A percentile compares a stretch with the other conserved stretches of the same genome.
Evolutionary conservation across 148 eudicot genomes (phyloP).

Genomic region (Silene latifolia): DNA sequence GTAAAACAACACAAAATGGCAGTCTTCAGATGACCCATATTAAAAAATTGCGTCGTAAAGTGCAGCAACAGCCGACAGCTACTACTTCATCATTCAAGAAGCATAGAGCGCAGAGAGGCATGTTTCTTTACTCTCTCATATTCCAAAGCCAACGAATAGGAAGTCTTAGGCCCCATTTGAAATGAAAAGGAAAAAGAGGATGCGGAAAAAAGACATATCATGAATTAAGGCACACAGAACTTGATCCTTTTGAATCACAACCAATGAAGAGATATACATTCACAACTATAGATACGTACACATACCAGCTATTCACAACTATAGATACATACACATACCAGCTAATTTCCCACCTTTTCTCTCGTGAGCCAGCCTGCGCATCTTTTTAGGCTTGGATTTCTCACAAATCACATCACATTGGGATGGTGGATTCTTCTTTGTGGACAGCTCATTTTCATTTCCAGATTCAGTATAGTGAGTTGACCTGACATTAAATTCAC

Average conservation of each 20-base stretch:
- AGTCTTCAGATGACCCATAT: not conserved
- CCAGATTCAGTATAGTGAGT: not conserved
- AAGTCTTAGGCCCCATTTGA: too few species aligned
- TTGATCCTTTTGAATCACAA: not conserved
- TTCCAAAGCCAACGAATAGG: too few species aligned
- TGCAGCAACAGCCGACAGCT: too few species aligned
- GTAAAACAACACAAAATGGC: too few species aligned
- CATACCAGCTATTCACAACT: not conserved
- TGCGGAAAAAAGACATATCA: not conserved
- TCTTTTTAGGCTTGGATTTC: constrained; percentile 10
- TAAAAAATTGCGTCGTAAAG: too few species aligned
- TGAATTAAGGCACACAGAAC: not conserved
- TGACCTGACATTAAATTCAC: constrained; percentile 1
- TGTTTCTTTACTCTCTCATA: too few species aligned
- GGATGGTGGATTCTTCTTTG: not conserved
- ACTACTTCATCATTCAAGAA: too few species aligned
- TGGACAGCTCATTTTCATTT: not conserved
- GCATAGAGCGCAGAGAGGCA: too few species aligned
- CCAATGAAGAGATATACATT: constrained; percentile 10
- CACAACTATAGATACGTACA: not conserved
- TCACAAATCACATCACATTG: not conserved
- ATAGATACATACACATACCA: constrained; percentile 6
- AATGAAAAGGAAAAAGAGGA: too few species aligned
- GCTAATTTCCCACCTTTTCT: not conserved
- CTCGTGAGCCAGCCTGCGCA: not conserved